Percentiles rank a stretch among this genome's conserved stretches.
Conservation (phyloP, 176 grass and related monocot genomes). For the bread wheat (Triticum aestivum) region DNA sequence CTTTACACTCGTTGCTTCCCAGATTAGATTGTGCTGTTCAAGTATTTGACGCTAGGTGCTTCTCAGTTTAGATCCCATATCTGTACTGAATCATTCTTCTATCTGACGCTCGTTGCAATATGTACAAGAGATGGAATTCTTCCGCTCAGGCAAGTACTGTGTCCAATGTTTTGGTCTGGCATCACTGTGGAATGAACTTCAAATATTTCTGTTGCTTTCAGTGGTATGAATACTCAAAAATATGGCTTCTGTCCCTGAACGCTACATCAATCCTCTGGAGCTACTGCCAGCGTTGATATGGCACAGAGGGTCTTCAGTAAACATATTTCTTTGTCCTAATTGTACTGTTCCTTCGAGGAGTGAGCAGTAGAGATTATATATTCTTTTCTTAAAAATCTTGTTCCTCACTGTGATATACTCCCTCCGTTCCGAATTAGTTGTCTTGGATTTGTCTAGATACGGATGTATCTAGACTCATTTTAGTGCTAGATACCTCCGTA, state of each 20-base stretch:
- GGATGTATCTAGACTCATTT: no score
- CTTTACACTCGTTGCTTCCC: no score
- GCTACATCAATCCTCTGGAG: not conserved
- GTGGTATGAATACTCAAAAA: not conserved
- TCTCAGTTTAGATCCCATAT: not conserved
- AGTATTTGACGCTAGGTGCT: no score
- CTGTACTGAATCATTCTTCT: not conserved
- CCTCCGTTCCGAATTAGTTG: no score
- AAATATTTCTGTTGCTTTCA: not conserved
- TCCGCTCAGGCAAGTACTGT: not conserved
- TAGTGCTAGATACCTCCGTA: no score
- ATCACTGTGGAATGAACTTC: no score
- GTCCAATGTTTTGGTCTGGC: not conserved
- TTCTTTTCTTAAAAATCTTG: slow-evolving; percentile 15
- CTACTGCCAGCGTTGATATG: not conserved
- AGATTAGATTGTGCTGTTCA: no score
- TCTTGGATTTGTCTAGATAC: no score
- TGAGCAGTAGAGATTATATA: not conserved
- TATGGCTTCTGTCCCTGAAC: slow-evolving; percentile 4
- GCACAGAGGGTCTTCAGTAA: slow-evolving; percentile 5
- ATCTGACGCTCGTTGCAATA: not conserved
- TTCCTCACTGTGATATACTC: slow-evolving; percentile 36
- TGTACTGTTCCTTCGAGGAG: not conserved
- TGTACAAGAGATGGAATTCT: not conserved
- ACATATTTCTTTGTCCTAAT: not conserved